Base-by-base conservation (phyloP, 2,329 filamentous ascomycete species). In the Esteya vermicola region DNA sequence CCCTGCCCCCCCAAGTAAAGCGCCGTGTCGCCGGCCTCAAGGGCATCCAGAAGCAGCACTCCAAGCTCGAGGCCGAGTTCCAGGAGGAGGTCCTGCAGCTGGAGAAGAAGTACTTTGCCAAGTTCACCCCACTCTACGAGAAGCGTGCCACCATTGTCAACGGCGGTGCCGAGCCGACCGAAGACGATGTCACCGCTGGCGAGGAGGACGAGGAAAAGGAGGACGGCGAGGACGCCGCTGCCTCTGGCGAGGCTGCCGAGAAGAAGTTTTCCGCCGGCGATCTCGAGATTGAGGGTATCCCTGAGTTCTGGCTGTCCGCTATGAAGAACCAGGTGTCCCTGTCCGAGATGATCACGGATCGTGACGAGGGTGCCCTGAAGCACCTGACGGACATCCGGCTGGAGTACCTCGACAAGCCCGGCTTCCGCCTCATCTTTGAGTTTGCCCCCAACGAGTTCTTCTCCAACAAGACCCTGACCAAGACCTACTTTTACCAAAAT, bases 321-420 rank as follows among this genome's bases (percentile, higher is more conserved):
- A 96, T 98, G 89, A 98, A 98, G 75, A 98, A 98, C 71, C 89
- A 95, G 61, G 77, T 91, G 54, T 93, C 88, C 23, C 78, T 98
- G 42, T 85, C 89, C 42, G 93, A 98, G 65, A 94, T 95, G 77
- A 95, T 98, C 60, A 98, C 91, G 54, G 91, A 96, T 54, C 83
- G 86, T 49, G 91, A 98, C 58, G 91, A 98, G 74, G 78, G 76
- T 51, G 91, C 88, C 39, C 79, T 98, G 43, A 93, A 93, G 67
- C 72, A 81, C 57, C 72, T 98, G 43, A 80, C 74, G 50, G 89
- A 98, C 58, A 85, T 98, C 54, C 86, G 89, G 57, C 95, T 98
- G 89, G 89, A 98, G 67, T 98, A 98, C 60, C 83, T 96, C 50
- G 89, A 98, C 64, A 88, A 89, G 59, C 91, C 91, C 36, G 91